phyloP scores from a whole-genome alignment of 2,329 filamentous ascomycete genomes.

The Xylaria sp. region DNA sequence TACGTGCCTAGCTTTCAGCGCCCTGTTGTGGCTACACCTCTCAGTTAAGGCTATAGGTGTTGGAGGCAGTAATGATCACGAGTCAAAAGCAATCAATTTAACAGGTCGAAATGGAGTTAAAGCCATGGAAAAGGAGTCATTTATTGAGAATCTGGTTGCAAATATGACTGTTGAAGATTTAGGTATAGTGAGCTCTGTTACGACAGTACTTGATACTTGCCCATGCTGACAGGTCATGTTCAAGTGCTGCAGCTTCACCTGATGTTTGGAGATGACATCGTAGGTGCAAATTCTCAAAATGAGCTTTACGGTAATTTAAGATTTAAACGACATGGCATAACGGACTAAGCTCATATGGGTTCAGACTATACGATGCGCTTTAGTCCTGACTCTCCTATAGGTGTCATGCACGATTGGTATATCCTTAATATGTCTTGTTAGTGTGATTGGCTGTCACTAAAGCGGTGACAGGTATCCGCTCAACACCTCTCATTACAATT shows the following conservation, averaged over 20 bases:
- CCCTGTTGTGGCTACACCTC: constrained; percentile 9
- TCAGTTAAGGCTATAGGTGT: background rate
- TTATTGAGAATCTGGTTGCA: constrained; percentile 46
- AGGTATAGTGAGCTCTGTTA: constrained; percentile 35
- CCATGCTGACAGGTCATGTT: constrained; percentile 23
- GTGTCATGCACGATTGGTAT: constrained; percentile 56
- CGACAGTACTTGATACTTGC: background rate
- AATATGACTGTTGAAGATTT: constrained; percentile 51
- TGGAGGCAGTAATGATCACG: background rate
- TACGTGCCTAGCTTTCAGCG: constrained; percentile 10
- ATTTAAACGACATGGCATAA: background rate
- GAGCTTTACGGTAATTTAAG: constrained; percentile 50
- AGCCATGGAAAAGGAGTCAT: constrained; percentile 40
- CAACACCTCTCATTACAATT: constrained; percentile 57
- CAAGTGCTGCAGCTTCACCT: constrained; percentile 57
- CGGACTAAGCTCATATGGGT: constrained; percentile 24
- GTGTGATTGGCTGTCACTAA: background rate
- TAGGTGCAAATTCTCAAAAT: constrained; percentile 53
- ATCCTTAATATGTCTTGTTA: background rate
- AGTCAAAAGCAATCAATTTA: background rate
- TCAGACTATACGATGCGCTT: constrained; percentile 52
- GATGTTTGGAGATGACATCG: constrained; percentile 57
- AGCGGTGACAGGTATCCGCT: constrained; percentile 51
- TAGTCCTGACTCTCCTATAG: constrained; percentile 54
- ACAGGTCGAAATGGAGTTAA: background rate